Evolutionary conservation across 2,329 filamentous ascomycete species (phyloP), one percentile per base, ranked within the genome.

Genomic region (Bretziella fagacearum): DNA sequence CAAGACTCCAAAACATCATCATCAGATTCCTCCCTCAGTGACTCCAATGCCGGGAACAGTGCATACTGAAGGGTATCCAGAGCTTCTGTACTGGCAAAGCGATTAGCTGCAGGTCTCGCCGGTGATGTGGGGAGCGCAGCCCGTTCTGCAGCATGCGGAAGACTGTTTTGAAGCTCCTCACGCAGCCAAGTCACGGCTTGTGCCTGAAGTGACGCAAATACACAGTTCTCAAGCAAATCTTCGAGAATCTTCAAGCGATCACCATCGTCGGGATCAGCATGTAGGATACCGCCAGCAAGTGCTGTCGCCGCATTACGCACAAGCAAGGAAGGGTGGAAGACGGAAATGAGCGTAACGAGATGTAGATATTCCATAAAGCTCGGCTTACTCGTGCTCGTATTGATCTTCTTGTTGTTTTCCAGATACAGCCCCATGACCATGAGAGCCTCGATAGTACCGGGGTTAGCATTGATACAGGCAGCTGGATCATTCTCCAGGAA

Each of bases 221-320:
- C 68, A 63, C 76, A 79, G 56, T 79, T 76, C 58, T 79, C 74
- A 10, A 81, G 60, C 10, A 79, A 65, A 55, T 81, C 77, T 45
- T 76, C 71, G 6, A 81, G 65, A 52, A 81, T 80, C 23, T 68
- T 65, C 13, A 81, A 61, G 4, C 75, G 67, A 55, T 72, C 67
- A 2, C 70, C 66, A 50, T 76, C 72, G 22, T 74, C 67, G 0
- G 76, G 74, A 52, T 79, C 69, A 2, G 71, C 64, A 54, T 79
- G 76, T 29, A 77, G 63, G 11, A 75, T 60, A 1, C 59, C 56
- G 6, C 73, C 73, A 2, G 73, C 72, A 10, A 76, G 63, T 2
- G 62, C 59, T 2, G 67, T 73, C 3, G 71, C 67, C 0, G 71
- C 70, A 53, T 74, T 75, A 49, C 73, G 66, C 18, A 73, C 68